Evolutionary conservation across 1,139 yeast species (phyloP).

Genomic region (Geotrichum reessii): DNA sequence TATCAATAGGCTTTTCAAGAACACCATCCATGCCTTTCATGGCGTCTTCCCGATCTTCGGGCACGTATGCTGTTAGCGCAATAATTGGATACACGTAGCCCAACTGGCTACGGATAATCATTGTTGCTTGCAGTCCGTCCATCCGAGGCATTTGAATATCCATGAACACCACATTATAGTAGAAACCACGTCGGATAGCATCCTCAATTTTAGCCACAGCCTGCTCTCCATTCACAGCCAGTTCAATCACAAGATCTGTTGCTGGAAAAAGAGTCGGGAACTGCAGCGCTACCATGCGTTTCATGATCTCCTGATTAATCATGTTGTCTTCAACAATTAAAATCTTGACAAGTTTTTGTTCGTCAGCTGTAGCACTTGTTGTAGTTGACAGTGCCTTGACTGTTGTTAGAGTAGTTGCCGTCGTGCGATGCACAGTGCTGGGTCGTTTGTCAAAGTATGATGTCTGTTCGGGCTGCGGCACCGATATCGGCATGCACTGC

Average conservation of each 20-base stretch:
- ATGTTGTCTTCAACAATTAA: conserved; percentile 92
- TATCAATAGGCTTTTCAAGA: conserved; percentile 2
- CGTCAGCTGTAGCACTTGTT: neutral
- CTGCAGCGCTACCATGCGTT: conserved; percentile 74
- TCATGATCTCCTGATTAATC: conserved; percentile 87
- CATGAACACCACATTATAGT: conserved; percentile 78
- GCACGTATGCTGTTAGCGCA: conserved; percentile 87
- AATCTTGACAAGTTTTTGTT: conserved; percentile 33
- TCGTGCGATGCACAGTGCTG: neutral
- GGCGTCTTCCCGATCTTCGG: conserved; percentile 43
- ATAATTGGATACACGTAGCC: conserved; percentile 71
- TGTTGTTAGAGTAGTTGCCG: conserved; percentile 2
- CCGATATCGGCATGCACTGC: neutral
- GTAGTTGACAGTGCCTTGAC: conserved; percentile 1
- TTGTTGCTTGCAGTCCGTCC: conserved; percentile 82
- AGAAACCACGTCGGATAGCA: conserved; percentile 39
- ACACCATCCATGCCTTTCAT: neutral
- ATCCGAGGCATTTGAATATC: conserved; percentile 95
- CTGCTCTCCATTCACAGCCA: conserved; percentile 89
- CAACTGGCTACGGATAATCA: conserved; percentile 58
- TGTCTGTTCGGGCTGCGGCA: neutral
- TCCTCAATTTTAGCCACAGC: conserved; percentile 63
- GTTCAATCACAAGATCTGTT: conserved; percentile 40
- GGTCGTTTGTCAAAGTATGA: conserved; percentile 8
- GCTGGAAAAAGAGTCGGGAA: conserved; percentile 38